Evolutionary conservation across 2,329 filamentous ascomycete genomes (phyloP), one percentile per base, ranked within the genome.

Genomic region (Bertia moriformis): DNA sequence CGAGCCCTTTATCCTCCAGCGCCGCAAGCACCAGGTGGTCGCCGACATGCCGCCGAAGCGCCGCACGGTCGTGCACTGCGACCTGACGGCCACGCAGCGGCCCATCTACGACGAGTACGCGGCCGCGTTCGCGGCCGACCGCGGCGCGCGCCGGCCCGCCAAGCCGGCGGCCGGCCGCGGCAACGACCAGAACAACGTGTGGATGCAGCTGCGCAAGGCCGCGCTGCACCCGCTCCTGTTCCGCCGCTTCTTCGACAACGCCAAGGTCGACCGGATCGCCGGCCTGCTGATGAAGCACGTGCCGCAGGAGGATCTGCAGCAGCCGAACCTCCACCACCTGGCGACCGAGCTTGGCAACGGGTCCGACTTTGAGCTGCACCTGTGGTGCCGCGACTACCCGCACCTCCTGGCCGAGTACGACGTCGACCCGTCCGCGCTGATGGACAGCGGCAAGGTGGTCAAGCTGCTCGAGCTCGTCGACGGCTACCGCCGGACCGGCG

Each of bases 1-100:
- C 51, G 86, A 88, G 18, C 91, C 91, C 0, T 98, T 98, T 53
- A 91, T 98, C 40, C 65, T 98, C 2, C 85, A 93, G 45, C 75
- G 91, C 4, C 89, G 91, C 61, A 98, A 98, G 62, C 76, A 84
- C 38, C 87, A 96, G 51, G 88, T 95, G 5, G 69, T 96, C n/a
- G 65, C 65, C 37, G 82, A 91, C 51, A 69, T 98, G 45, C 88
- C 91, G 0, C 66, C 69, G 39, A 96, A 96, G 63, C 76, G 72
- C 10, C 76, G 78, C 43, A 74, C 76, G 3, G 78, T 95, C 1
- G 77, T 88, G 44, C 81, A 82, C 51, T 95, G 89, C 56, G 74
- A 83, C 4, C 75, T 96, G 64, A 83, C 81, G 19, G 62, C 70
- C 2, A 64, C 67, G 0, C 91, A 98, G 53, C 69, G 69, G 46